Base-by-base conservation (phyloP, 768 basidiomycete species). In the Agaricus sinodeliciosus region DNA sequence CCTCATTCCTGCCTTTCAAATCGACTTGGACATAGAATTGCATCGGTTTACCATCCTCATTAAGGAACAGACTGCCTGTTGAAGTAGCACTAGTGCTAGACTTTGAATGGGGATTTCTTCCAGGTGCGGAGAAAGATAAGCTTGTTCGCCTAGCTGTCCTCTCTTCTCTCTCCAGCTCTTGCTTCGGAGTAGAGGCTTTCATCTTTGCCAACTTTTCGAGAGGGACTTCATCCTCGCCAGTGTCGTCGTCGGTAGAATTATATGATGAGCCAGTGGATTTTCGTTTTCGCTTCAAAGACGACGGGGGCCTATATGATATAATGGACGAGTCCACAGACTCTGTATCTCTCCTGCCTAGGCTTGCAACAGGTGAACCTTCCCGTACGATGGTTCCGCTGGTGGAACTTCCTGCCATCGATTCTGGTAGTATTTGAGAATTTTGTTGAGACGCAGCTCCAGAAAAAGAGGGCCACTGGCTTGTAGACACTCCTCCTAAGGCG, bases 11-110 rank as follows among this genome's bases (percentile, higher is more conserved):
- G 7, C 42, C 46, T 28, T 54, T 54, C 52, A 45, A 34, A 31
- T 84, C 84, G n/a, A 87, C 70, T 61, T 86, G 84, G 34, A 88
- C 81, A 58, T 79, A 86, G 58, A 88, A 87, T 11, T 68, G 63
- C 43, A 82, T 59, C 0, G 75, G 67, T 47, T 66, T 59, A 3
- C 79, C 84, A 31, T 67, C 60, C 19, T 25, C 7, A 16, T 26
- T 31, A 27, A 54, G 37, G 22, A 54, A 54, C 1, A 54, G 5
- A 12, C 40, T 48, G 11, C 18, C 36, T n/a, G 25, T 2, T 27
- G 44, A 46, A 39, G 26, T 35, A 27, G 26, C 16, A 41, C 25
- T 31, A 15, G 36, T 31, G 35, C 43, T 31, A 3, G 51, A 25
- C 44, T 22, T 43, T 13, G 49, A 42, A 43, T 48, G 40, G 7